Conservation (phyloP, 1,284 basidiomycete species). For the Abortiporus biennis region DNA sequence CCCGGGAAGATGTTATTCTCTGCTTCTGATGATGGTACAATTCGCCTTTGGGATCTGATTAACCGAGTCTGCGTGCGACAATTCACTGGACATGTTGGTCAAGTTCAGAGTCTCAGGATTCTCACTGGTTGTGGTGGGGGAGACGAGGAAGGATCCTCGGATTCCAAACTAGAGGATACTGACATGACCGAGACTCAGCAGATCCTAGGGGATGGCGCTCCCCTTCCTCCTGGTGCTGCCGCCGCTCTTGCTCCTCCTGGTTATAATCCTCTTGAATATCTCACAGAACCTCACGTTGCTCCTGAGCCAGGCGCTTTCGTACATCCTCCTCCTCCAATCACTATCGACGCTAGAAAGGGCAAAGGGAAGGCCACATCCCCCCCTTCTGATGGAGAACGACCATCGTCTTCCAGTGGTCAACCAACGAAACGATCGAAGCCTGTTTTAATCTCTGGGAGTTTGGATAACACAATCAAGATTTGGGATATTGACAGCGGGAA, state of each 20-base stretch:
- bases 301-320: slow-evolving; percentile 11
- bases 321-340: slow-evolving; percentile 6
- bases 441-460: slow-evolving; percentile 82
- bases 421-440: slow-evolving; percentile 34
- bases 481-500: slow-evolving; percentile 94
- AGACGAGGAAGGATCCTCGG: slow-evolving; percentile 5
- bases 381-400: slow-evolving; percentile 8
- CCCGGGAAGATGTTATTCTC: slow-evolving; percentile 94
- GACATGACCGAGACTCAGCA: background rate
- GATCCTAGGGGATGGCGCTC: background rate
- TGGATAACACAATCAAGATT: slow-evolving; percentile 95
- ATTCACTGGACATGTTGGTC: slow-evolving; percentile 89
- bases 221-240: background rate
- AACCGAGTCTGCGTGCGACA: slow-evolving; percentile 77
- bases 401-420: background rate
- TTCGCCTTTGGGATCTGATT: slow-evolving; percentile 92
- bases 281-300: no score
- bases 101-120: slow-evolving; percentile 89
- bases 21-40: slow-evolving; percentile 90
- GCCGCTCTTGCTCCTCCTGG: slow-evolving; percentile 4
- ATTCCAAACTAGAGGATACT: background rate
- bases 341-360: slow-evolving; percentile 4
- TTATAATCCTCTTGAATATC: slow-evolving; percentile 9
- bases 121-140: slow-evolving; percentile 31
- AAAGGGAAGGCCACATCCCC: background rate